These are phyloP conservation scores for Sanghuangporus baumii DNA, from an alignment of 1,284 basidiomycete species.

Conservation along the genomic window DNA sequence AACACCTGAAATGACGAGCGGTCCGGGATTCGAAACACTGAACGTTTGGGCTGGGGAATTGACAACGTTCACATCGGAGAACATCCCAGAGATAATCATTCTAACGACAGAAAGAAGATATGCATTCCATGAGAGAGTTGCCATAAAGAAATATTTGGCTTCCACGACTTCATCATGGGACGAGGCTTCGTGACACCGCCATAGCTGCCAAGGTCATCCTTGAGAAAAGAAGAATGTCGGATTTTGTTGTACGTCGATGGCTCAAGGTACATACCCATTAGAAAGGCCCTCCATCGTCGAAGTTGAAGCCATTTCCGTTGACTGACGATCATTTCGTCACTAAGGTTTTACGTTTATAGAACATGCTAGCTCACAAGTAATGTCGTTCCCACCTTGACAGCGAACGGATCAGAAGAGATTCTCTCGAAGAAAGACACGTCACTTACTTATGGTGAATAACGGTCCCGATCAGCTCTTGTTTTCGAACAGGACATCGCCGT, in stretches of 20 bases:
- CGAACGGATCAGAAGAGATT: too few relatives aligned
- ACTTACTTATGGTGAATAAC: too few relatives aligned
- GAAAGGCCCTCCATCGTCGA: background rate
- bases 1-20: slow-evolving; percentile 27
- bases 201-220: slow-evolving; percentile 35
- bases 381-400: background rate
- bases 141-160: slow-evolving; percentile 21
- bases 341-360: background rate
- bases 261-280: background rate
- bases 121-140: slow-evolving; percentile 1
- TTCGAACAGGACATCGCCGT: background rate
- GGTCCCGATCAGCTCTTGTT: background rate
- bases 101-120: slow-evolving; percentile 24
- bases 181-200: slow-evolving; percentile 35
- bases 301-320: background rate
- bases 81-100: slow-evolving; percentile 49
- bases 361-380: background rate
- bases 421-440: too few relatives aligned
- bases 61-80: slow-evolving; percentile 33
- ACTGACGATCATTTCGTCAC: background rate
- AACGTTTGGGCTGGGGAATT: slow-evolving; percentile 33
- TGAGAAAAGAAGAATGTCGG: background rate
- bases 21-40: slow-evolving; percentile 29
- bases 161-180: slow-evolving; percentile 31
- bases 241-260: background rate